A percentile compares a stretch with the other conserved stretches of the same genome.
Conservation (phyloP, 2,329 filamentous ascomycete genomes). For the Cytospora chrysosperma region DNA sequence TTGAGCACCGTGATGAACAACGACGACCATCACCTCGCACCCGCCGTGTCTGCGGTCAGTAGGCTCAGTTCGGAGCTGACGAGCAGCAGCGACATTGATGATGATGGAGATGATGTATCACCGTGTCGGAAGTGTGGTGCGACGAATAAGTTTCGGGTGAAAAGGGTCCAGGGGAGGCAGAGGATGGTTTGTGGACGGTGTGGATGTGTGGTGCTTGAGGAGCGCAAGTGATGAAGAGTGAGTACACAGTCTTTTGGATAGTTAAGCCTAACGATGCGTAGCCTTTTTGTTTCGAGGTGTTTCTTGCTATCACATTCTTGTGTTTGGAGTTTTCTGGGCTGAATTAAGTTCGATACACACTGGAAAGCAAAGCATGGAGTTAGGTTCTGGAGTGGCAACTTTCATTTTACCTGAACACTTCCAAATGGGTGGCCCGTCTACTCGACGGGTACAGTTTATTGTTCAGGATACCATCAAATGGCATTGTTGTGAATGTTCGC, state of each 20-base stretch:
- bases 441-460: not conserved
- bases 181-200: constrained; percentile 62
- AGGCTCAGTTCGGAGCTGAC: constrained; percentile 57
- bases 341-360: not conserved
- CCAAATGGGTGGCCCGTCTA: not conserved
- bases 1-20: constrained; percentile 23
- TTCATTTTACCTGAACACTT: not conserved
- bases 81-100: constrained; percentile 35
- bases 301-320: not conserved
- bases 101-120: constrained; percentile 45
- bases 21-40: constrained; percentile 28
- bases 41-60: constrained; percentile 48
- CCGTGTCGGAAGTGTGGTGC: constrained; percentile 60
- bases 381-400: not conserved
- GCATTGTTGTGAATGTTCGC: not conserved
- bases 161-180: constrained; percentile 52
- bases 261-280: too few species aligned
- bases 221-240: constrained; percentile 1
- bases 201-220: constrained; percentile 33
- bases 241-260: too few species aligned
- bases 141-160: constrained; percentile 58
- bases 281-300: not conserved
- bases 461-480: not conserved
- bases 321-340: not conserved
- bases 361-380: constrained; percentile 8